A percentile compares a stretch with the other conserved stretches of the same genome.
phyloP scores from a whole-genome alignment of 2,329 filamentous ascomycete genomes.

The Scytalidium sp. region DNA sequence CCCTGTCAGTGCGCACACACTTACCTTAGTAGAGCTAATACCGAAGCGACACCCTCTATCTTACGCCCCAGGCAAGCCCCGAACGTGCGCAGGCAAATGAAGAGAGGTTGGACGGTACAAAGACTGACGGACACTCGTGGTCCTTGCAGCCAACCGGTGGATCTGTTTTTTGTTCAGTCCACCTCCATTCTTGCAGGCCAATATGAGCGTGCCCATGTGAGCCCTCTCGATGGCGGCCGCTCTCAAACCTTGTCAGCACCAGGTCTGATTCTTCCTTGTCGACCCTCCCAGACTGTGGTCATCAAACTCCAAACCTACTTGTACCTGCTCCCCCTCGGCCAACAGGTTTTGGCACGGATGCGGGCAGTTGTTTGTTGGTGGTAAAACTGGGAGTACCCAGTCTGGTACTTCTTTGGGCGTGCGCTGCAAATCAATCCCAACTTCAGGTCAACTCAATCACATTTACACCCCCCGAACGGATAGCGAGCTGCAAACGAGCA shows the following conservation, averaged over 20 bases:
- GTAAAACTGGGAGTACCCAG: conserved; percentile 15
- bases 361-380: conserved; percentile 14
- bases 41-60: conserved; percentile 6
- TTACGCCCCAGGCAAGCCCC: conserved; percentile 8
- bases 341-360: conserved; percentile 17
- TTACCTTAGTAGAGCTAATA: conserved; percentile 8
- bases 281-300: conserved; percentile 17
- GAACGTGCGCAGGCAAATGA: conserved; percentile 5
- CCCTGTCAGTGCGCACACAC: conserved; percentile 6
- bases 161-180: conserved; percentile 10
- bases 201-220: conserved; percentile 23
- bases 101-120: conserved; percentile 9
- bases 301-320: conserved; percentile 6
- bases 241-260: conserved; percentile 15
- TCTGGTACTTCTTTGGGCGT: conserved; percentile 14
- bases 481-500: conserved; percentile 23
- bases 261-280: conserved; percentile 13
- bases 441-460: conserved; percentile 16
- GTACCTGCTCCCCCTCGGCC: conserved; percentile 9
- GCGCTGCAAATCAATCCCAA: conserved; percentile 15
- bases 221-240: conserved; percentile 15
- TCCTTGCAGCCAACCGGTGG: conserved; percentile 12
- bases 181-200: conserved; percentile 13
- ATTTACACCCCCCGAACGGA: conserved; percentile 16
- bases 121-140: neutral